Evolutionary conservation across 2,329 filamentous ascomycete species (phyloP), one percentile per base, ranked within the genome.

Genomic region (Botrytis sinoallii): DNA sequence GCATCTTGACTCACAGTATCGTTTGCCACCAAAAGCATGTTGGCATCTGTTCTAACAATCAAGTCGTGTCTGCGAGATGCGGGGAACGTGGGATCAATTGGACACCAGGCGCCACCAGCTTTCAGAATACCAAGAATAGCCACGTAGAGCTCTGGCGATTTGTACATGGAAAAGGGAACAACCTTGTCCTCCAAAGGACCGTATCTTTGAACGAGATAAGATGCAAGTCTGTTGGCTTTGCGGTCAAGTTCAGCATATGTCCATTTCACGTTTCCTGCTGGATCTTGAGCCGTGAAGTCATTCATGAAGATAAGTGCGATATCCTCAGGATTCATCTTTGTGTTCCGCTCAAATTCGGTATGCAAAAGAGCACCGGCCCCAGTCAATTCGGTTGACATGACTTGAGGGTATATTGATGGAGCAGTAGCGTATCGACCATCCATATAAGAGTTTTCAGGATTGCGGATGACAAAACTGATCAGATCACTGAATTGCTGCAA

Each of bases 71-170:
- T 44, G 18, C 66, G 66, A 9, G 55, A 46, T 65, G 29, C 22
- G 18, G 70, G 70, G 35, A 82, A 75, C 18, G 76, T 78, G 48
- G 82, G 79, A 59, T 80, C 81, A 29, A 82, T 80, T 3, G 81
- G 81, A n/a, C 82, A 76, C 76, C 82, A 82, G 1, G 77, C 77
- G 71, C 81, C 81, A n/a, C 81, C 81, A 2, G 80, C 79, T 57
- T 80, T 81, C 73, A 82, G 77, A 57, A 82, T 81, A 12, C 78
- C 81, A 32, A 80, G 74, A 29, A 81, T 79, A 20, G 80, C 74
- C 3, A 80, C 76, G 71, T 80, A 82, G 3, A 80, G 79, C 73
- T 74, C 32, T 80, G 78, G 40, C 76, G 75, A 75, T 79, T 81
- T 63, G 76, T 81, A 65, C 20, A 72, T 35, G 22, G 60, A 57